Conservation (phyloP, 129 eudicot genomes). For the Calendula officinalis region DNA sequence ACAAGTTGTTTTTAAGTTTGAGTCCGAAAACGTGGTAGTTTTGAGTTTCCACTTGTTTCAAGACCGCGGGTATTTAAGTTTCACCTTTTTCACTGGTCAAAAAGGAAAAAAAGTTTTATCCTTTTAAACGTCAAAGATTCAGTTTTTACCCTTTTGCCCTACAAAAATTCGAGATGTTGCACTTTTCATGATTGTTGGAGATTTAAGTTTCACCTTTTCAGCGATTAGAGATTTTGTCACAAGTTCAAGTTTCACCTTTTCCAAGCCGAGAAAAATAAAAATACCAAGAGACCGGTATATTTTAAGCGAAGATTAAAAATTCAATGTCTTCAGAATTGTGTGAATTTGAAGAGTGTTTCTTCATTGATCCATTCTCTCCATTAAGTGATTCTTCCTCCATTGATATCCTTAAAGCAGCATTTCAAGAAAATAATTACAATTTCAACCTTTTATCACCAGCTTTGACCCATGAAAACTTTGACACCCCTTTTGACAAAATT, state of each 20-base stretch:
- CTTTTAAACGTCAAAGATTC: conserved; percentile 17
- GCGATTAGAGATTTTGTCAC: background rate
- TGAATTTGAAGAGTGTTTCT: conserved; percentile 53
- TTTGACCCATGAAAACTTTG: conserved; percentile 25
- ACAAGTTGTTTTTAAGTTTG: conserved; percentile 1
- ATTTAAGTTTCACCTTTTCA: conserved; percentile 8
- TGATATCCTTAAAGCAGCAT: conserved; percentile 52
- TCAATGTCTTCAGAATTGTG: conserved; percentile 73
- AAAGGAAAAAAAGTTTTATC: background rate
- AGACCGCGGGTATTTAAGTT: background rate
- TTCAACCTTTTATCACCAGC: conserved; percentile 19
- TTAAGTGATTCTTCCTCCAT: conserved; percentile 47
- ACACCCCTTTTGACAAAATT: conserved; percentile 42
- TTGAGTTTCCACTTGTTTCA: background rate
- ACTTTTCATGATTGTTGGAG: conserved; percentile 1
- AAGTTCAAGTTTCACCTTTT: background rate
- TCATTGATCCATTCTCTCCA: conserved; percentile 60
- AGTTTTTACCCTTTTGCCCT: background rate
- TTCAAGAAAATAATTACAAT: conserved; percentile 24
- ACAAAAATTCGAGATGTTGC: conserved; percentile 19
- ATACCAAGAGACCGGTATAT: background rate
- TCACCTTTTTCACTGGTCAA: conserved; percentile 12
- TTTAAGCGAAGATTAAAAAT: background rate
- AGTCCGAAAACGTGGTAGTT: background rate
- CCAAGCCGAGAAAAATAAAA: background rate